phyloP scores from a whole-genome alignment of 768 basidiomycete species.

The Leucosporidium scottii region DNA sequence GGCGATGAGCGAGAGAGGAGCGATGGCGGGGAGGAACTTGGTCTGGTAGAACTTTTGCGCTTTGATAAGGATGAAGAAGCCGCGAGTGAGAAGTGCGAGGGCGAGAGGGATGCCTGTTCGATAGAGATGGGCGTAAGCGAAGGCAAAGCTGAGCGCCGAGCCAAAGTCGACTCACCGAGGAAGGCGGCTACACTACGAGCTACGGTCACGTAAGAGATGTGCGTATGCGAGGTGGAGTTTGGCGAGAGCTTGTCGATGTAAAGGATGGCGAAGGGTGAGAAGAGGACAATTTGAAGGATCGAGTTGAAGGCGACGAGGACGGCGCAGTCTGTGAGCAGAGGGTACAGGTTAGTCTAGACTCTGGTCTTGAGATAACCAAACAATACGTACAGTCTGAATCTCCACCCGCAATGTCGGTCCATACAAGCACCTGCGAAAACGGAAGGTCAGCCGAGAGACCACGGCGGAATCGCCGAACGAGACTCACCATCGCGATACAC shows the following conservation, averaged over 20 bases:
- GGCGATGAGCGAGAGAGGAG: slow-evolving; percentile 62
- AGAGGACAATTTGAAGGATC: slow-evolving; percentile 65
- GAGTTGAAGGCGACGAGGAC: slow-evolving; percentile 75
- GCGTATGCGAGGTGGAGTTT: slow-evolving; percentile 41
- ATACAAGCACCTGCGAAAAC: slow-evolving; percentile 46
- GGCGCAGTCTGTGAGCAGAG: slow-evolving; percentile 45
- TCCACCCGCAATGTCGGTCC: slow-evolving; percentile 67
- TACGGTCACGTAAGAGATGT: slow-evolving; percentile 54
- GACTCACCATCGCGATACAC: slow-evolving; percentile 49
- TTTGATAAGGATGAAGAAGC: slow-evolving; percentile 48
- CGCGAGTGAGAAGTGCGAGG: slow-evolving; percentile 64
- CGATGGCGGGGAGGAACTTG: slow-evolving; percentile 60
- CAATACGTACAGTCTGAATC: slow-evolving; percentile 53
- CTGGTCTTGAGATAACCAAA: not conserved
- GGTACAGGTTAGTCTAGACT: not conserved
- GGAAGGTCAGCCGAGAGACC: not conserved
- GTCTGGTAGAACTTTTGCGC: slow-evolving; percentile 43
- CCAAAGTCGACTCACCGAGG: slow-evolving; percentile 46
- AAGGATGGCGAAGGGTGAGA: slow-evolving; percentile 63
- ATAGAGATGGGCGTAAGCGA: too few relatives aligned
- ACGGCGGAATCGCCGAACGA: not conserved
- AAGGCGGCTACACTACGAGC: slow-evolving; percentile 61
- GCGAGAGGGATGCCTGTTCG: slow-evolving; percentile 74
- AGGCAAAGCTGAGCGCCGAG: too few relatives aligned
- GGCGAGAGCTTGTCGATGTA: slow-evolving; percentile 63